Evolutionary conservation across 202 grass and related monocot genomes (phyloP), one percentile per base, ranked within the genome.

Genomic region (Cymbopogon flexuosus): DNA sequence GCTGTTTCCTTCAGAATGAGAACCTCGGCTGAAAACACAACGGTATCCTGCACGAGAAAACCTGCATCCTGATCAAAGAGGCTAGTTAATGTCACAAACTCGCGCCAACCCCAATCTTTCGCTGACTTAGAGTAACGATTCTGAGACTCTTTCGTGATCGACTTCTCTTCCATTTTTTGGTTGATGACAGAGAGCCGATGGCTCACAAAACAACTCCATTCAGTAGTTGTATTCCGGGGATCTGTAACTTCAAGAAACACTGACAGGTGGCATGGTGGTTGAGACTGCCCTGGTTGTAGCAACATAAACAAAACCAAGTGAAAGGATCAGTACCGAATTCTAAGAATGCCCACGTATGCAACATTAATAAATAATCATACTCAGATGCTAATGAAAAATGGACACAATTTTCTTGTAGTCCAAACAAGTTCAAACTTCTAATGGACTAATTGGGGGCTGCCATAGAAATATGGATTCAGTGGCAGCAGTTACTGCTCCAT

Each of bases 51-150:
- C 54, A 95, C 74, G 75, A 98, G 88, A 84, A 93, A 98, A 46
- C 96, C 96, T 64, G 90, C 84, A 88, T 94, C 92, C 84, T 98
- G 96, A 66, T 91, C 96, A 10, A 98, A 98, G 43, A 98, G 92
- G 73, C 82, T 93, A 56, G 96, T 98, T 79, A 98, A 81, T 66
- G 91, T 95, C 75, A 98, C 81, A 81, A 98, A 98, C 59, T 98
- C 96, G 5, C 96, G 90, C 96, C 92, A 98, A 10, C 96, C 96
- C 96, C 96, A 98, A 79, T 98, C 96, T 77, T 98, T 98, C 3
- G 92, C 96, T 69, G 83, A 84, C 80, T 98, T 98, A 74, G 96
- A 98, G 71, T 98, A 98, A 61, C 96, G 96, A 70, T 98, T 98
- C 71, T 98, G 96, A 82, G 96, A 98, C 62, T 98, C 96, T 83